phyloP scores from a whole-genome alignment of 202 grass and related monocot species.

The Cymbopogon flexuosus region DNA sequence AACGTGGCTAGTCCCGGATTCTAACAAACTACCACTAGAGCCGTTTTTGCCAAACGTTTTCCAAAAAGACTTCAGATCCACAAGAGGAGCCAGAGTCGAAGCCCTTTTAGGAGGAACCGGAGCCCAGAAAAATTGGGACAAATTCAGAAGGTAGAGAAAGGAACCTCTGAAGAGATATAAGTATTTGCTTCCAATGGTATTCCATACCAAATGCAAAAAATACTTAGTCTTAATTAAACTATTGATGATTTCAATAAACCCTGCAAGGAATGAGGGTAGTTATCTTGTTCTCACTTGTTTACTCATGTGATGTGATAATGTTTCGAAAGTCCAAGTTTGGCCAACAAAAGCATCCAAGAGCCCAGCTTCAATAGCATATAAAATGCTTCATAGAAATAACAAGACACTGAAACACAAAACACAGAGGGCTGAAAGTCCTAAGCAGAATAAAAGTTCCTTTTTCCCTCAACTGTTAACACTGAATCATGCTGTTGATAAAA shows the following conservation, averaged over 20 bases:
- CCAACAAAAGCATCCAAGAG: constrained; percentile 5
- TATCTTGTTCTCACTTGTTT: constrained; percentile 7
- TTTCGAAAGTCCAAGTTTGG: background rate
- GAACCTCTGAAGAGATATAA: background rate
- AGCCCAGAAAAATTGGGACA: background rate
- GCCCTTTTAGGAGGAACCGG: background rate
- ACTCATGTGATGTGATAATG: background rate
- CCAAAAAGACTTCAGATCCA: background rate
- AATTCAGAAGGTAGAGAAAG: background rate
- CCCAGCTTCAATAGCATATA: background rate
- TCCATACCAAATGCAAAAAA: constrained; percentile 5
- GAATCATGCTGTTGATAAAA: background rate
- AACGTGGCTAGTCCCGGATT: background rate
- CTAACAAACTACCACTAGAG: background rate
- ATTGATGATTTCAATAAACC: background rate
- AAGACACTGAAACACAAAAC: background rate
- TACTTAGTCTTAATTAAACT: background rate
- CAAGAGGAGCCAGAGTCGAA: background rate
- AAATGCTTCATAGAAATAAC: background rate
- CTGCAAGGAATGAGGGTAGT: background rate
- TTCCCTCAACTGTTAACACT: background rate
- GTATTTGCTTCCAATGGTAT: constrained; percentile 13
- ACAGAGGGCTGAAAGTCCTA: background rate
- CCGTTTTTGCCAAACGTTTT: background rate
- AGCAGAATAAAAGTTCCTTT: background rate